Base-by-base conservation (phyloP, 371 early-diverging fungal genomes). In the Rhizopus stolonifer region DNA sequence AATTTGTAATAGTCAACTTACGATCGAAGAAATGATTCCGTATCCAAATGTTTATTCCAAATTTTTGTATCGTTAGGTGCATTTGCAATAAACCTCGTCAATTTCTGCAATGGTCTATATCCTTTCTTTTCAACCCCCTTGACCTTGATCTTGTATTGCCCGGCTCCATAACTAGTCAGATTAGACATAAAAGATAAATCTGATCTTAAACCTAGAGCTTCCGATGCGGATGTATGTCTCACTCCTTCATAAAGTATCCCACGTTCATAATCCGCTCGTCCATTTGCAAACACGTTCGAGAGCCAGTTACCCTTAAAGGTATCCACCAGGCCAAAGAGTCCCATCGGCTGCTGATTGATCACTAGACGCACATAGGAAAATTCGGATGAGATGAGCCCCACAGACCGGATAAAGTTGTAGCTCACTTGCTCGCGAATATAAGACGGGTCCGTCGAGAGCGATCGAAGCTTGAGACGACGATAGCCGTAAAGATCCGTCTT, bases 241-340 rank as follows among this genome's bases (percentile, higher is more conserved):
- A 38, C 44, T 24, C 70, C 70, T 59, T 71, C 54, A 33, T 66
- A 75, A 9, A 75, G 29, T 17, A 51, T 46, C 13, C 75, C 76
- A 11, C 69, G 52, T 11, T 67, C 33, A 33, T 65, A 69, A 2
- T 58, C 33, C 11, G 58, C 46, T 3, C 52, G 32, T 33, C 72
- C 72, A 18, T 60, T 57, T 18, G 53, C 57, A 49, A 76, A 76
- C 4, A 64, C 68, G 6, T 63, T 67, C 9, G 58, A 34, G 0
- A 68, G 21, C 76, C 76, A 76, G n/a, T 69, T 64, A 17, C 69
- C 45, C 23, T 70, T 46, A 44, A 61, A 64, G 0, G 49, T 48
- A 38, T 76, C 76, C 17, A 72, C 58, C 6, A 76, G 43, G 10
- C 65, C 61, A 54, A 65, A 76, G 3, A 76, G 39, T 14, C 76